Evolutionary conservation across 1,284 basidiomycete species (phyloP).

Genomic region (Malassezia psittaci): DNA sequence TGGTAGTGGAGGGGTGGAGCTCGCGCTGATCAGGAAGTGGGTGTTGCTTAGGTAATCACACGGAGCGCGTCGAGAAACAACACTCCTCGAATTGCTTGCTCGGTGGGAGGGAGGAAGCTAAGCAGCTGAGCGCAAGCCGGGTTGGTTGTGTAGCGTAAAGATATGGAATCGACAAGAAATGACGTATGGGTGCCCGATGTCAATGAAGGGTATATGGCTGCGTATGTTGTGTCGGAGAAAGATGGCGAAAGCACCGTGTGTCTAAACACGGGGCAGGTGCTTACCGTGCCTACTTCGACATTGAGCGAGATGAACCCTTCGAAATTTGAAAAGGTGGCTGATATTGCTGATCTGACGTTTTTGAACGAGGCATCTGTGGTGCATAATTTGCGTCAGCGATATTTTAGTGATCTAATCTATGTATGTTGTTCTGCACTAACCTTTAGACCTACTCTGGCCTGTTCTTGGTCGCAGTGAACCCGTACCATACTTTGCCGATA

Average conservation of each 20-base stretch:
- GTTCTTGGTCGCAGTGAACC: slow-evolving; percentile 96
- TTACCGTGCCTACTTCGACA: slow-evolving; percentile 43
- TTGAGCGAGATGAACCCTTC: slow-evolving; percentile 64
- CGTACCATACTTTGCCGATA: slow-evolving; percentile 82
- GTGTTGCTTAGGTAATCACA: slow-evolving; percentile 8
- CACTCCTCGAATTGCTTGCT: not conserved
- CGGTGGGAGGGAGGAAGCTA: no score
- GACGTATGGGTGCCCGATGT: slow-evolving; percentile 92
- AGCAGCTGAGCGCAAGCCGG: no score
- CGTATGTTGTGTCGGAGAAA: slow-evolving; percentile 76
- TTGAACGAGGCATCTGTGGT: slow-evolving; percentile 97
- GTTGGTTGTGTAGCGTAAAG: no score
- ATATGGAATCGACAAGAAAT: slow-evolving; percentile 49
- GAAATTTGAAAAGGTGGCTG: slow-evolving; percentile 93
- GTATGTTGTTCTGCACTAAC: slow-evolving; percentile 54
- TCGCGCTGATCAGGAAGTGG: not conserved
- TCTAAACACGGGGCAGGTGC: slow-evolving; percentile 63
- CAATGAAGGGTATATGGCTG: slow-evolving; percentile 75
- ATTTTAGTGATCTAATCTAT: slow-evolving; percentile 85
- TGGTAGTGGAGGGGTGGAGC: slow-evolving; percentile 1
- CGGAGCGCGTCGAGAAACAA: slow-evolving; percentile 2
- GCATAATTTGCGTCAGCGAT: slow-evolving; percentile 83
- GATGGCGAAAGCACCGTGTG: slow-evolving; percentile 52
- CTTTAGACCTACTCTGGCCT: slow-evolving; percentile 80
- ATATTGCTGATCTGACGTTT: slow-evolving; percentile 96